Evolutionary conservation across 139 green algal species (phyloP), one percentile per base, ranked within the genome.

Genomic region (Tetradesmus lagerheimii): DNA sequence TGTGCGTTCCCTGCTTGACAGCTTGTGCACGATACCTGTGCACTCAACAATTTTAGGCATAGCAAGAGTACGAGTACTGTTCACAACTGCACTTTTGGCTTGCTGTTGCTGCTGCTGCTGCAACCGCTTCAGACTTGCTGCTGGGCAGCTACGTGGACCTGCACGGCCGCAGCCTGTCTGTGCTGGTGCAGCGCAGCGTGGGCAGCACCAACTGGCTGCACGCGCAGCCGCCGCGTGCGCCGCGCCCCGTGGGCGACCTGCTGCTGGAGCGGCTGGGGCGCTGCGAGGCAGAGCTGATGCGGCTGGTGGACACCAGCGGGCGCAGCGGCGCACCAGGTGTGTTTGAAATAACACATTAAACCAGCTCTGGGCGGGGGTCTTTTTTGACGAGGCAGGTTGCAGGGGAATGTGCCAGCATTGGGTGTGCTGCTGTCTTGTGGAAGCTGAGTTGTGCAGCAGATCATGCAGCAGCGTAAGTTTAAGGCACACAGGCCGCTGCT

Each of bases 141-240:
- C 86, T 96, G 86, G 79, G 67, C 5, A 90, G 85, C 0, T 98
- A 96, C 83, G 94, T 97, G 45, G 93, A 96, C 64, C 43, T 92
- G 57, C 94, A 97, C 62, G 95, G 95, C 2, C 67, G 91, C 18
- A 64, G 88, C 64, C 85, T 98, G 76, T 94, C 88, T 67, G n/a
- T 95, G 39, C 93, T 95, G 80, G 94, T 96, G 77, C 47, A 92
- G 89, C 80, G 87, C 43, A 91, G 88, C 84, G 91, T 93, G 1
- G 92, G 89, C 31, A 89, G 89, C 16, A 93, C 93, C 0, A 93
- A 94, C 71, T 97, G 95, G 96, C 90, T 96, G 64, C 85, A 92
- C 4, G 89, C 93, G 45, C 92, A 92, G 76, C 66, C 41, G 66
- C 85, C 84, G 29, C 71, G 78, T 35, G 87, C 53, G 4, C 87